phyloP scores from a whole-genome alignment of 2,329 filamentous ascomycete species.

The Ascochyta fabae region DNA sequence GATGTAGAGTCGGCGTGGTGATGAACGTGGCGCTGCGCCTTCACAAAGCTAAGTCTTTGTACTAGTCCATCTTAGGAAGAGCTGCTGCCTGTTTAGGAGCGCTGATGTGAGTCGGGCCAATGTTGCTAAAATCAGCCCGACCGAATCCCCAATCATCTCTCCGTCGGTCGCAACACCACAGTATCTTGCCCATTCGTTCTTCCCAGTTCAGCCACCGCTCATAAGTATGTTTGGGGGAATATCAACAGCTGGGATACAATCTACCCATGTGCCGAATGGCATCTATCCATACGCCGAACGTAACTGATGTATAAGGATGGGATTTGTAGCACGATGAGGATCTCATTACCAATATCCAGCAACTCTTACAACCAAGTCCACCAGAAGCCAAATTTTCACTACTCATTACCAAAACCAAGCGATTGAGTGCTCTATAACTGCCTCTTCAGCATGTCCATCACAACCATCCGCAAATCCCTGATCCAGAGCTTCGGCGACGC shows the following conservation, averaged over 20 bases:
- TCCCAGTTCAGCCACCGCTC: not conserved
- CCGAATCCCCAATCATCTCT: not conserved
- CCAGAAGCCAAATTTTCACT: not conserved
- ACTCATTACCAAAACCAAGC: not conserved
- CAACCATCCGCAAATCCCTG: slow-evolving; percentile 54
- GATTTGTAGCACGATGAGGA: not conserved
- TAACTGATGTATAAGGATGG: not conserved
- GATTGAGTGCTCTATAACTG: not conserved
- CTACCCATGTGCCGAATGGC: not conserved
- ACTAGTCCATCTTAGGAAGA: not conserved
- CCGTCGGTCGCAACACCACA: not conserved
- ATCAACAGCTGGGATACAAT: not conserved
- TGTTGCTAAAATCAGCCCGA: not conserved
- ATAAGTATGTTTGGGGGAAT: not conserved
- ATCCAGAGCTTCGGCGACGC: slow-evolving; percentile 54
- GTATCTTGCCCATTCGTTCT: not conserved
- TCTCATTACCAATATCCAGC: not conserved
- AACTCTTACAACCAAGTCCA: not conserved
- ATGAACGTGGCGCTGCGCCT: not conserved
- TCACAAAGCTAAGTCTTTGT: too few relatives aligned
- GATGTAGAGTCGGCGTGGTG: not conserved
- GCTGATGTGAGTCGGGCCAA: slow-evolving; percentile 8
- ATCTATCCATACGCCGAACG: not conserved
- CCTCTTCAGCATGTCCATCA: slow-evolving; percentile 30
- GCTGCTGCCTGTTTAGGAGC: not conserved